Evolutionary conservation across 768 basidiomycete genomes (phyloP).

Genomic region (Mycena belliarum): DNA sequence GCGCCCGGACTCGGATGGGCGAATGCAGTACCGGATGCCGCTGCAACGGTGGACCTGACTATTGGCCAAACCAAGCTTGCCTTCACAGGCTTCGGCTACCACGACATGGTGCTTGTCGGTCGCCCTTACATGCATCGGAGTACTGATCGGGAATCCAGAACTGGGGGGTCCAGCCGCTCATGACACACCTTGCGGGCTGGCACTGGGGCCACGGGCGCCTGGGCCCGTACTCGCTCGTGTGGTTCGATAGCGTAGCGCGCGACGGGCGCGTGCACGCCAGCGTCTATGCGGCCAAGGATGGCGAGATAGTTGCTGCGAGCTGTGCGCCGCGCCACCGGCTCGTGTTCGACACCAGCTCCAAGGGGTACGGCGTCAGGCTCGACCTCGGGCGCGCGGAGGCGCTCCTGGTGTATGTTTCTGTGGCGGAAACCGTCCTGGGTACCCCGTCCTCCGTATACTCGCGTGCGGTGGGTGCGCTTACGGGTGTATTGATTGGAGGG

Average conservation of each 20-base stretch:
- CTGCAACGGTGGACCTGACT: constrained; percentile 7
- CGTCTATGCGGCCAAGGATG: constrained; percentile 17
- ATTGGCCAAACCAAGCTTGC: constrained; percentile 1
- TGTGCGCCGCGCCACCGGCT: background rate
- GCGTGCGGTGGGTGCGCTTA: constrained; percentile 6
- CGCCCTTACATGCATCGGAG: no score
- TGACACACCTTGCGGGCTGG: constrained; percentile 12
- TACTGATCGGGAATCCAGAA: no score
- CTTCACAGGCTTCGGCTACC: constrained; percentile 14
- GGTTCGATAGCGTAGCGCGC: constrained; percentile 18
- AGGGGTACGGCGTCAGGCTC: constrained; percentile 7
- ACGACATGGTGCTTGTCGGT: constrained; percentile 17
- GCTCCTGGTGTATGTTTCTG: background rate
- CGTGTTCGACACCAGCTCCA: background rate
- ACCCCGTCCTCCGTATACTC: background rate
- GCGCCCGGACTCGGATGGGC: constrained; percentile 19
- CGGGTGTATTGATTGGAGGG: background rate
- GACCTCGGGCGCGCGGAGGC: background rate
- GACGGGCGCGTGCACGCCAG: constrained; percentile 11
- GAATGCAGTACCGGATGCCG: constrained; percentile 19
- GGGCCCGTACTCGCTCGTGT: constrained; percentile 24
- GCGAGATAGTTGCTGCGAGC: constrained; percentile 6
- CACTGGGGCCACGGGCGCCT: constrained; percentile 21
- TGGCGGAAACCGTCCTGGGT: background rate
- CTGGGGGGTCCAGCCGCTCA: background rate